Base-by-base conservation (phyloP, 768 basidiomycete genomes). In the Suillus occidentalis region DNA sequence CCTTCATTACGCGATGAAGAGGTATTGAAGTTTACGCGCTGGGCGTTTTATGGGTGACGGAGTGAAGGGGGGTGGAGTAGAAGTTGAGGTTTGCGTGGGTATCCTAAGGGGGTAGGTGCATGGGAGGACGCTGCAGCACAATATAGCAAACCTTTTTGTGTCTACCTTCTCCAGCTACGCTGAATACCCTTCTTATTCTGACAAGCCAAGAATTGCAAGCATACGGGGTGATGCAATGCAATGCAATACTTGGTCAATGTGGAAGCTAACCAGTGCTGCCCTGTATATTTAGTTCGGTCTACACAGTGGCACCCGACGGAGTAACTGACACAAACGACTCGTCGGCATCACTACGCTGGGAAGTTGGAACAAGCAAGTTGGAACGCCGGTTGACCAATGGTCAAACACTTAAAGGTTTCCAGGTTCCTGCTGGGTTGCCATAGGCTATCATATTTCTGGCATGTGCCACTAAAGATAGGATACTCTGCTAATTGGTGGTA, bases 71-170 rank as follows among this genome's bases (percentile, higher is more conserved):
- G 72, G 74, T 67, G 61, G 72, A 64, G 76, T 67, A 12, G 84
- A 85, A 28, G 85, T 87, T 57, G 87, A 90, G 71, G 87, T 93
- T 12, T 91, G 89, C 0, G 86, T 93, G 28, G 91, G 91, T 3
- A 81, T 92, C 65, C 87, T 92, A 40, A 79, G 87, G 63, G 89
- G 85, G 12, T 89, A 59, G 40, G 40, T 25, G 2, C 2, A 18
- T 28, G 16, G 16, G 25, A 16, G 50, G 50, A 28, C 25, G 49
- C 13, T 3, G 49, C 25, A 28, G 49, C 25, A 6, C 50, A 4
- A 31, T 52, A 52, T 52, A 52, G 10, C 45, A 22, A 22, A 28
- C 16, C 28, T 52, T 52, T 52, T 28, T 52, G 16, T 31, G 14
- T 52, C 18, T 31, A 52, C 28, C 50, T 52, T 52, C 18, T 16